Evolutionary conservation across 1,139 yeast species (phyloP), one percentile per base, ranked within the genome.

Genomic region (Pichia sp.): DNA sequence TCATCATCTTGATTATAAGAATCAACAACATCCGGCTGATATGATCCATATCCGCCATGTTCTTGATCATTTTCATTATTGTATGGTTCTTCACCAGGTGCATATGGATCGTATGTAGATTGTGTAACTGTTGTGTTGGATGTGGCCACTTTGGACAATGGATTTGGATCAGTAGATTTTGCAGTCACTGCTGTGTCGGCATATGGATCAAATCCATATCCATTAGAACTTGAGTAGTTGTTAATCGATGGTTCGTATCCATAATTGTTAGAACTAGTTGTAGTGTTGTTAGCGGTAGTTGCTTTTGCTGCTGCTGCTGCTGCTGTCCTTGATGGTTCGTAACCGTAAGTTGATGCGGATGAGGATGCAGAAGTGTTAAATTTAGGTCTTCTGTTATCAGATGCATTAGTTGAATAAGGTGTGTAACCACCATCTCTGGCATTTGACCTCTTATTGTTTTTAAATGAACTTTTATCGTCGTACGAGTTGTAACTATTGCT

Each of bases 21-120:
- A 35, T 10, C 31, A 10, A 24, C 22, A 26, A 26, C 11, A 16
- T 15, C 25, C 36, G 10, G n/a, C n/a, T n/a, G n/a, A n/a, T n/a
- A n/a, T n/a, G n/a, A n/a, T n/a, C n/a, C n/a, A 31, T 21, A 21
- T 21, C 36, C 13, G 21, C 36, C 24, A 28, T 34, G 13, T 18
- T 31, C 5, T 6, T 21, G 18, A 11, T 14, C 7, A 10, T 5
- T 11, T 16, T 30, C 16, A 13, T 31, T 32, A 2, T 22, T 33
- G 31, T 42, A 42, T 23, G 42, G 41, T 30, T 36, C 48, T 28
- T 44, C 43, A 16, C 43, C 44, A 15, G 48, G 49, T 10, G 49
- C 50, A 37, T 49, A 52, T 23, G 55, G 55, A 28, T 50, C 50
- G 28, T 51, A 53, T 5, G 48, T 42, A 1, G 41, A 33, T 19